A percentile compares a stretch with the other conserved stretches of the same genome.
Evolutionary conservation across 2,329 filamentous ascomycete genomes (phyloP).

Genomic region (Pyrenochaeta sp.): DNA sequence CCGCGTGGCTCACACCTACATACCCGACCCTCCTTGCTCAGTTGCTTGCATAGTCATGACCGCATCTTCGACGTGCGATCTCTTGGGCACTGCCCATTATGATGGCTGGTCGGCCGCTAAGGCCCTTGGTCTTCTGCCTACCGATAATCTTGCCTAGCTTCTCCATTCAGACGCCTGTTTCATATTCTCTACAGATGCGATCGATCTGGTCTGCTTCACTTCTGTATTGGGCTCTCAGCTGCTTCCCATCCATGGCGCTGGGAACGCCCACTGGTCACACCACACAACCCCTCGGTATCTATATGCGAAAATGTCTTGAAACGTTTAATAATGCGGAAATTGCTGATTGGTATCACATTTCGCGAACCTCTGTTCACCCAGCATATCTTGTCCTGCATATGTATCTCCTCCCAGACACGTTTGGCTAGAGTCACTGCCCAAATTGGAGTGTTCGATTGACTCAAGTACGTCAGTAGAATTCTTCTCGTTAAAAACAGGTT

Average conservation of each 20-base stretch:
- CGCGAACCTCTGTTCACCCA: constrained; percentile 25
- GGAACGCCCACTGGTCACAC: constrained; percentile 17
- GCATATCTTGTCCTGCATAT: too few relatives aligned
- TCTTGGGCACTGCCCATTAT: too few relatives aligned
- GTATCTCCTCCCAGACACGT: too few relatives aligned
- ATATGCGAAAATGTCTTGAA: constrained; percentile 26
- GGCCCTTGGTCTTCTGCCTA: too few relatives aligned
- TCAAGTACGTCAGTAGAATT: too few relatives aligned
- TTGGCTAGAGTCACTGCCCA: too few relatives aligned
- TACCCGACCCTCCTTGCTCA: background rate
- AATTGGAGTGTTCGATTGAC: too few relatives aligned
- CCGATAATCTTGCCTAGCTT: background rate
- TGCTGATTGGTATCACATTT: constrained; percentile 19
- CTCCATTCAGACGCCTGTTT: constrained; percentile 14
- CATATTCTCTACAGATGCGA: constrained; percentile 16
- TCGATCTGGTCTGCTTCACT: constrained; percentile 13
- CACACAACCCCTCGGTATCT: constrained; percentile 10
- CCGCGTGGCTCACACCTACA: background rate
- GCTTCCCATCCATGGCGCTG: constrained; percentile 16
- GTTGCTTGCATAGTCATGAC: background rate
- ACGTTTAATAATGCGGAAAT: constrained; percentile 18
- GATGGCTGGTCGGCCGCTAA: too few relatives aligned
- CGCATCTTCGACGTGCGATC: too few relatives aligned
- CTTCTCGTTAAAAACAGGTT: too few relatives aligned
- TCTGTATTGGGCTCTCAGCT: constrained; percentile 21